phyloP scores from a whole-genome alignment of 495 filamentous ascomycete genomes.

The Penicillium cinerascens region DNA sequence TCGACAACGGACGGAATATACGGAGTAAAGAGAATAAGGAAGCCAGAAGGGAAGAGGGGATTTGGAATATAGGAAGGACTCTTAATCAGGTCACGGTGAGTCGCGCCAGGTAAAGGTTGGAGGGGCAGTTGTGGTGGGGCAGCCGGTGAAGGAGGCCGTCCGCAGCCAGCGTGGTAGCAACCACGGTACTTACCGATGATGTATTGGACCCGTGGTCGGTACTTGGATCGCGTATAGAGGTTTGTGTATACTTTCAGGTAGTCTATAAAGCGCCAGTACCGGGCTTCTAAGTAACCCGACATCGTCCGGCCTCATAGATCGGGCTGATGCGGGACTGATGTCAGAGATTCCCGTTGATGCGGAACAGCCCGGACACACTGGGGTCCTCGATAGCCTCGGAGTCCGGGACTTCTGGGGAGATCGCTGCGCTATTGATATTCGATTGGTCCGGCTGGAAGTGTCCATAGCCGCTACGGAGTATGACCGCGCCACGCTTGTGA shows the following conservation, averaged over 20 bases:
- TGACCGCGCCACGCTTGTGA: not conserved
- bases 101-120: constrained; percentile 24
- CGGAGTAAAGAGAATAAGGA: constrained; percentile 3
- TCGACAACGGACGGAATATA: constrained; percentile 10
- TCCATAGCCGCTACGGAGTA: constrained; percentile 19
- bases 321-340: constrained; percentile 52
- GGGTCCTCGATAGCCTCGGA: constrained; percentile 39
- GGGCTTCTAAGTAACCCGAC: constrained; percentile 5
- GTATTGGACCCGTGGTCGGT: constrained; percentile 7
- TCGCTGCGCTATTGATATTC: not conserved
- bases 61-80: constrained; percentile 4
- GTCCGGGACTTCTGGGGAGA: constrained; percentile 21
- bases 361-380: constrained; percentile 33
- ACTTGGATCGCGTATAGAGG: not conserved
- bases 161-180: constrained; percentile 14
- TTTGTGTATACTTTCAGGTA: not conserved
- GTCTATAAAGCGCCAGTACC: constrained; percentile 3
- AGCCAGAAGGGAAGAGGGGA: constrained; percentile 1
- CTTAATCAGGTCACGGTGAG: constrained; percentile 32
- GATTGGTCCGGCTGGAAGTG: constrained; percentile 19
- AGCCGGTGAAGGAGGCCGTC: constrained; percentile 23
- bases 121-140: constrained; percentile 26
- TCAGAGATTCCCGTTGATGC: constrained; percentile 34
- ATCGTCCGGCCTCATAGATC: constrained; percentile 35
- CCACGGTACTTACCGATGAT: constrained; percentile 12